A percentile compares a stretch with the other conserved stretches of the same genome.
phyloP scores from a whole-genome alignment of 2,329 filamentous ascomycete species.

The Bipolaris cookei region DNA sequence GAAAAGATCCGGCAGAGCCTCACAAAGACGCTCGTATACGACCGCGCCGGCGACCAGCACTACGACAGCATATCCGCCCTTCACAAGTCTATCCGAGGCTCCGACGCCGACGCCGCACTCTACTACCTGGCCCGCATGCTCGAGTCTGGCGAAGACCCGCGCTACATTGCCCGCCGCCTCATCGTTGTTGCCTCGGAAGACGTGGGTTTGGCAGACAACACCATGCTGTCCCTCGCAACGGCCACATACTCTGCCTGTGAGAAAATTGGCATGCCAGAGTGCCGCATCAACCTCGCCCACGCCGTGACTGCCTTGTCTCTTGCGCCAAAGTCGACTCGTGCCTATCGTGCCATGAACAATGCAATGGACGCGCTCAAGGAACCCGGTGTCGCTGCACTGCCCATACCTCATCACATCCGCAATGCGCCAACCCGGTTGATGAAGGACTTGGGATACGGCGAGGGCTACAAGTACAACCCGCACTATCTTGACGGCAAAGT shows the following conservation, averaged over 20 bases:
- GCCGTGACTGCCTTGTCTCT: slow-evolving; percentile 79
- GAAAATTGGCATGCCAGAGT: slow-evolving; percentile 94
- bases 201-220: slow-evolving; percentile 86
- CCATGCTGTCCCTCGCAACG: slow-evolving; percentile 81
- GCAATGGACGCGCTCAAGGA: slow-evolving; percentile 80
- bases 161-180: slow-evolving; percentile 90
- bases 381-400: slow-evolving; percentile 79
- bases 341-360: slow-evolving; percentile 82
- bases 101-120: slow-evolving; percentile 82
- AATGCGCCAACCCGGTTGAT: slow-evolving; percentile 93
- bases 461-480: slow-evolving; percentile 95
- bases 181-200: slow-evolving; percentile 96
- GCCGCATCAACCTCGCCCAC: slow-evolving; percentile 89
- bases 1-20: slow-evolving; percentile 80
- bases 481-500: slow-evolving; percentile 84
- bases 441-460: slow-evolving; percentile 89
- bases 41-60: slow-evolving; percentile 92
- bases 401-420: slow-evolving; percentile 84
- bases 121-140: slow-evolving; percentile 98
- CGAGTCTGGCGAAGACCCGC: slow-evolving; percentile 88
- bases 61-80: slow-evolving; percentile 98
- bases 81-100: slow-evolving; percentile 92
- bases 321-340: slow-evolving; percentile 84
- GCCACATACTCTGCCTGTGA: slow-evolving; percentile 86
- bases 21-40: slow-evolving; percentile 93